phyloP scores from a whole-genome alignment of 2,329 filamentous ascomycete genomes.

The Microcyclospora pomicola region DNA sequence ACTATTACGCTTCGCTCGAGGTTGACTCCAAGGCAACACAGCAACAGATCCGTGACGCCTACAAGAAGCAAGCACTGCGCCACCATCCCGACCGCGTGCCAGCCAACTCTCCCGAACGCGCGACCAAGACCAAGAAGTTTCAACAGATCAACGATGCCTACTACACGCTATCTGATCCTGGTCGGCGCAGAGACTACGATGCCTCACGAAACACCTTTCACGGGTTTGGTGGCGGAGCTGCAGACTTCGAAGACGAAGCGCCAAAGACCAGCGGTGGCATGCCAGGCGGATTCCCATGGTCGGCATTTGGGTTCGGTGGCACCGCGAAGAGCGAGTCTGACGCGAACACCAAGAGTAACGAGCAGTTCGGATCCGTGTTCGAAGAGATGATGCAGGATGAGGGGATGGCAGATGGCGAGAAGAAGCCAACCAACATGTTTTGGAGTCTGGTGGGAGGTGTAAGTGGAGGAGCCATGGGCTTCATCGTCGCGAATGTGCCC shows the following conservation, averaged over 20 bases:
- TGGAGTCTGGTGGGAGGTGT: conserved; percentile 77
- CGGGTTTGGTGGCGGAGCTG: conserved; percentile 30
- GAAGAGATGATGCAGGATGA: conserved; percentile 42
- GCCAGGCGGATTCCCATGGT: conserved; percentile 59
- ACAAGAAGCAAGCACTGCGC: conserved; percentile 88
- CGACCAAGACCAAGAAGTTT: conserved; percentile 70
- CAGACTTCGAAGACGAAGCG: conserved; percentile 38
- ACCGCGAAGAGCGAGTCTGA: conserved; percentile 32
- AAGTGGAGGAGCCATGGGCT: conserved; percentile 80
- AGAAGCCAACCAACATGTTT: conserved; percentile 57
- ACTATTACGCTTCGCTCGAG: conserved; percentile 21
- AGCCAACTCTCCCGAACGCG: conserved; percentile 67
- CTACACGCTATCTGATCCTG: conserved; percentile 72
- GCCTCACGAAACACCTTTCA: conserved; percentile 47
- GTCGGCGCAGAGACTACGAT: conserved; percentile 73
- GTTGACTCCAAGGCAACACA: conserved; percentile 52
- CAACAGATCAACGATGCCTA: conserved; percentile 89
- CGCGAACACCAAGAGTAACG: conserved; percentile 42
- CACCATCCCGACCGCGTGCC: conserved; percentile 88
- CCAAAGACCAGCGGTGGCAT: conserved; percentile 20
- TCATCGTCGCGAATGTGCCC: conserved; percentile 87
- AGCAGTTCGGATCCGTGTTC: conserved; percentile 66
- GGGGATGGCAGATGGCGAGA: conserved; percentile 56
- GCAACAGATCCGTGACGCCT: conserved; percentile 81
- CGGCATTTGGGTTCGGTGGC: conserved; percentile 48